Evolutionary conservation across 2,329 filamentous ascomycete species (phyloP).

Genomic region (Tolypocladium guangdongense): DNA sequence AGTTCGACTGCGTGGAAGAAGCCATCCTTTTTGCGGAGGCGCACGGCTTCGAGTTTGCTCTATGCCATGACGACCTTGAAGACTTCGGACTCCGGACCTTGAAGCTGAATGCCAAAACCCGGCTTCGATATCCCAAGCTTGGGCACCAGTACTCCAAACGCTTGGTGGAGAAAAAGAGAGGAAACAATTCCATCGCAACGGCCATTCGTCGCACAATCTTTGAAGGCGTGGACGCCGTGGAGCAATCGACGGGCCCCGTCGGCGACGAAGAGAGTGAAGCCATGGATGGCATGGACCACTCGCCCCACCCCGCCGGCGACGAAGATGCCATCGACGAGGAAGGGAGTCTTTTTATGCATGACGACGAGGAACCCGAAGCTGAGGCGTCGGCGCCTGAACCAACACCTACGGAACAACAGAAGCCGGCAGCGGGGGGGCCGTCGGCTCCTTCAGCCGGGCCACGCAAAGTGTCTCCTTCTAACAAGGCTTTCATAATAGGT

Average conservation of each 20-base stretch:
- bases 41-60: slow-evolving; percentile 43
- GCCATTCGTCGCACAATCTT: slow-evolving; percentile 46
- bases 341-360: slow-evolving; percentile 18
- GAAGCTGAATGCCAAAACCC: slow-evolving; percentile 30
- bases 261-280: slow-evolving; percentile 13
- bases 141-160: slow-evolving; percentile 43
- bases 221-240: slow-evolving; percentile 13
- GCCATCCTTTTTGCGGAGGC: slow-evolving; percentile 53
- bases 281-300: neutral
- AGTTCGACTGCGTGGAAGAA: slow-evolving; percentile 57
- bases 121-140: slow-evolving; percentile 37
- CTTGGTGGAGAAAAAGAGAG: slow-evolving; percentile 51
- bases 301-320: slow-evolving; percentile 1
- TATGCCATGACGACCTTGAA: slow-evolving; percentile 20
- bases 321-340: slow-evolving; percentile 9
- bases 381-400: neutral
- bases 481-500: neutral
- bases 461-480: neutral
- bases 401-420: neutral
- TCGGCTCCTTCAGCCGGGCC: neutral
- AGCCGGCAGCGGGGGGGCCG: neutral
- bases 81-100: slow-evolving; percentile 28
- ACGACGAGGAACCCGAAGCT: neutral
- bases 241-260: neutral
- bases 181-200: slow-evolving; percentile 36